Conservation (phyloP, 106 monocot species). For the Dendrobium officinale region DNA sequence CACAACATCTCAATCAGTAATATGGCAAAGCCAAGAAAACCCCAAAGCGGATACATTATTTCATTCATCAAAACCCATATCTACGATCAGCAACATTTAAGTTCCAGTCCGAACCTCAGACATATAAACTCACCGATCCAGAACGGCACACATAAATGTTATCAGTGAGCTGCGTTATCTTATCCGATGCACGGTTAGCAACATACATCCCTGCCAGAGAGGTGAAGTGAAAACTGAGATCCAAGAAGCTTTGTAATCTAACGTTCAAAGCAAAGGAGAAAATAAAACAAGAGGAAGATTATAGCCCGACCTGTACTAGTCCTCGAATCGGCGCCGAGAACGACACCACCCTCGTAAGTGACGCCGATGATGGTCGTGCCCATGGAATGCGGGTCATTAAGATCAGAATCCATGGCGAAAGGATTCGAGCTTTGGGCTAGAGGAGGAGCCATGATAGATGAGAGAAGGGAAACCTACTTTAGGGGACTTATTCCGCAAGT, state of each 20-base stretch:
- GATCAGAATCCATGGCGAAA: slow-evolving; percentile 11
- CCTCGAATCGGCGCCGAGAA: slow-evolving; percentile 32
- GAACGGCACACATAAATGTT: slow-evolving; percentile 34
- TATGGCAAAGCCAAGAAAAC: too few relatives aligned
- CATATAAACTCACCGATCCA: slow-evolving; percentile 22
- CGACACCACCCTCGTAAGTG: slow-evolving; percentile 28
- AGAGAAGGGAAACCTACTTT: not conserved
- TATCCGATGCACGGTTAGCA: slow-evolving; percentile 30
- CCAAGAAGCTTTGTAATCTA: not conserved
- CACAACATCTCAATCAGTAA: too few relatives aligned
- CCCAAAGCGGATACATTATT: not conserved
- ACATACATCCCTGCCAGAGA: slow-evolving; percentile 24
- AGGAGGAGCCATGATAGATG: not conserved
- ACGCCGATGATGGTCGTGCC: slow-evolving; percentile 35
- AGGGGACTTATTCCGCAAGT: too few relatives aligned
- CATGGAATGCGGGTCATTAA: slow-evolving; percentile 17
- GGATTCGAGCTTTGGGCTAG: not conserved
- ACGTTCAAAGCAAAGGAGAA: not conserved
- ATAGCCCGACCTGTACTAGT: slow-evolving; percentile 24
- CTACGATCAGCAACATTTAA: not conserved
- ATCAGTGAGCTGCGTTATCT: slow-evolving; percentile 26
- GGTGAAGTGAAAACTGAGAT: not conserved
- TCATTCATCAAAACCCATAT: not conserved
- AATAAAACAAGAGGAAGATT: not conserved
- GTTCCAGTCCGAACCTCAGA: not conserved